Conservation (phyloP, 352 stramenopile genomes). For the Blastocystis sp. region DNA sequence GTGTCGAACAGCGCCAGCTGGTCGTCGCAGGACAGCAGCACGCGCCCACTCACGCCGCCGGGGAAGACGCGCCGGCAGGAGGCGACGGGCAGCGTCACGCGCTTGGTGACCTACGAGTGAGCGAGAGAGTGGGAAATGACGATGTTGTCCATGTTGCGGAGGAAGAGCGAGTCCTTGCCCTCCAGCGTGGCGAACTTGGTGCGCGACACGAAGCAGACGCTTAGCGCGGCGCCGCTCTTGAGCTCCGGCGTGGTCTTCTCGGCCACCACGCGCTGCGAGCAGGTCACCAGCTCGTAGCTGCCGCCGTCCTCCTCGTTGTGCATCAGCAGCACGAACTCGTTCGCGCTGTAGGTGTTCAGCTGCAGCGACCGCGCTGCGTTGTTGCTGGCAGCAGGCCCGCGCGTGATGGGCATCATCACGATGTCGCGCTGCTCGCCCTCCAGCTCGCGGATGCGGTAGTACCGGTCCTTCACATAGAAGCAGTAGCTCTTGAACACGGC, state of each 20-base stretch:
- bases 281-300: conserved; percentile 94
- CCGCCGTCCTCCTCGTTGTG: conserved; percentile 90
- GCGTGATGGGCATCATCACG: conserved; percentile 69
- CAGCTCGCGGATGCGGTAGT: conserved; percentile 70
- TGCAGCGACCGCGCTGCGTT: conserved; percentile 87
- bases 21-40: conserved; percentile 92
- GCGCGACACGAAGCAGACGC: conserved; percentile 91
- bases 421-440: conserved; percentile 77
- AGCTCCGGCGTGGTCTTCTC: conserved; percentile 83
- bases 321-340: conserved; percentile 88
- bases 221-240: conserved; percentile 86
- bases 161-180: conserved; percentile 78
- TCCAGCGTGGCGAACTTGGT: conserved; percentile 97
- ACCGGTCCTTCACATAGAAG: conserved; percentile 92
- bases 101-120: conserved; percentile 87
- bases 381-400: conserved; percentile 77
- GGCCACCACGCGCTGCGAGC: conserved; percentile 78
- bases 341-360: conserved; percentile 92
- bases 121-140: not conserved
- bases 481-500: conserved; percentile 78
- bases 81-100: conserved; percentile 81
- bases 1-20: conserved; percentile 97
- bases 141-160: conserved; percentile 70
- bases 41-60: conserved; percentile 89
- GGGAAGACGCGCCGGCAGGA: conserved; percentile 81